Percentiles rank a stretch among this genome's conserved stretches.
Conservation (phyloP, 2,329 filamentous ascomycete species). For the Colletotrichum orbiculare region DNA sequence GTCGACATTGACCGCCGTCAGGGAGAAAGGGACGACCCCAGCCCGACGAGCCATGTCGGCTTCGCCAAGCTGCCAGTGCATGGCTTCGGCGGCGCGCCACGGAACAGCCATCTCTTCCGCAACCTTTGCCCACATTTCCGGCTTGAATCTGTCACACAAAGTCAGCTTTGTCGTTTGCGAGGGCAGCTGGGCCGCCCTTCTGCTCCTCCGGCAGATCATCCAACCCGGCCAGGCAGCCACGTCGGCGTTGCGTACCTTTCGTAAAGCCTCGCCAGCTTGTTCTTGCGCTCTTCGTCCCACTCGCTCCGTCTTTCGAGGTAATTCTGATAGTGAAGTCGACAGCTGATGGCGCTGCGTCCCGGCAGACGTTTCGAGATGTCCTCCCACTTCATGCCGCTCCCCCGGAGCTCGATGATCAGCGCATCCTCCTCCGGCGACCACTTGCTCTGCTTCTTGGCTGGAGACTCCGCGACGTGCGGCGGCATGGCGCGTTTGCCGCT, state of each 20-base stretch:
- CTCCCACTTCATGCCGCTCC: conserved; percentile 97
- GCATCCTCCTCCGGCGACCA: conserved; percentile 95
- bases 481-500: conserved; percentile 62
- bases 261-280: conserved; percentile 93
- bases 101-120: conserved; percentile 95
- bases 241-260: conserved; percentile 79
- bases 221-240: background rate
- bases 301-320: conserved; percentile 93
- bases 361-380: conserved; percentile 94
- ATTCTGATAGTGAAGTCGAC: conserved; percentile 95
- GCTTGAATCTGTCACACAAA: conserved; percentile 78
- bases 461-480: conserved; percentile 70
- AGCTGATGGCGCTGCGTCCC: conserved; percentile 92
- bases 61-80: conserved; percentile 98
- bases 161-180: conserved; percentile 18
- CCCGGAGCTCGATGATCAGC: conserved; percentile 91
- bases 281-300: conserved; percentile 98
- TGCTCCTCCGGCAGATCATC: background rate
- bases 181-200: background rate
- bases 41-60: conserved; percentile 93
- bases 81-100: conserved; percentile 94
- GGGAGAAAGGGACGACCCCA: conserved; percentile 84
- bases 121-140: conserved; percentile 97
- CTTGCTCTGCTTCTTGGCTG: conserved; percentile 94
- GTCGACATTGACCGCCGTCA: conserved; percentile 67